Base-by-base conservation (phyloP, 306 rosid genomes). In the Cicer judaicum region DNA sequence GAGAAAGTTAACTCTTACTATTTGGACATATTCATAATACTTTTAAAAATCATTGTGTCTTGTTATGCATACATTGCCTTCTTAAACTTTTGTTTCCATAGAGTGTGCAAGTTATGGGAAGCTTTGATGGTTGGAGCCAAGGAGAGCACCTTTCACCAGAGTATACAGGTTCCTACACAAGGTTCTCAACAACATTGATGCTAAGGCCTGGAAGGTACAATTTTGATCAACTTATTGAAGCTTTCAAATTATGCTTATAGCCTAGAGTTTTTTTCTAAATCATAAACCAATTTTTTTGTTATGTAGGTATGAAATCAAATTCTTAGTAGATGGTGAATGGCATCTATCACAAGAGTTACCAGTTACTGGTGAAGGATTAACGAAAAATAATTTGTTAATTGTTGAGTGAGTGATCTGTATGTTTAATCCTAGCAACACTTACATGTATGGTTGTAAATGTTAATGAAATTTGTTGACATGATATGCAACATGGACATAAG, bases 101-200 rank as follows among this genome's bases (percentile, higher is more conserved):
- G 98, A 82, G 92, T 46, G 96, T 94, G 79, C 96, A 94, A 88
- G 90, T 94, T 44, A 90, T 90, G 99, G 99, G 99, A 21, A 86
- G 84, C 43, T 94, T 94, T 70, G 98, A 94, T 73, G 97, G 99
- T 18, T 92, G 97, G 99, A 94, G 96, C 80, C 92, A 88, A 76
- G 99, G 99, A 57, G 97, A 94, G 84, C 83, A 87, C 57, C 84
- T 94, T 68, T 94, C 99, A 14, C 86, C 96, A 3, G 96, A 94
- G 73, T 92, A 94, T 69, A 81, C 85, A 19, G 93, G 90, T 79
- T 89, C 91, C 67, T 90, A 62, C 77, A 85, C 96, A 15, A 86
- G 81, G 53, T 94, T 94, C 86, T 94, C 97, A 11, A 81, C 99
- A 71, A 88, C 87, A 68, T 72, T 94, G 70, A 50, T 81, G 90